Evolutionary conservation across 139 green algal species (phyloP), one percentile per base, ranked within the genome.

Genomic region (Auxenochlorella pyrenoidosa): DNA sequence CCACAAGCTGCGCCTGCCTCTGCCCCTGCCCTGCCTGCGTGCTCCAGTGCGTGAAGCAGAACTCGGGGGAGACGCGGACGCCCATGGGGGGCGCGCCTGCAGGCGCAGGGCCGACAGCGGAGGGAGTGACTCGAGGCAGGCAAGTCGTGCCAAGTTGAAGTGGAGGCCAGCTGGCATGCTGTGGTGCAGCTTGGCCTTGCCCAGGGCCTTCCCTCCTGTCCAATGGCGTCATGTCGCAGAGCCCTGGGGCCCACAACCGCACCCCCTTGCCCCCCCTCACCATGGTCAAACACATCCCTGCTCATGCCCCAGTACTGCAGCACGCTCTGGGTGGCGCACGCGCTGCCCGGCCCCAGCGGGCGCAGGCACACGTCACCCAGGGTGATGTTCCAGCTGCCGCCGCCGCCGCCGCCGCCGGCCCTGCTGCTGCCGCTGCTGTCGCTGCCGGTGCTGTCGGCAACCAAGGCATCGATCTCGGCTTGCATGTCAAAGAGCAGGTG

Each of bases 241-340:
- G 54, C 16, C 54, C 54, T 63, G 15, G 18, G 15, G 12, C 47
- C 47, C 47, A 18, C 54, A 22, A 63, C 2, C 54, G 15, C 54
- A 8, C 13, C 15, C 16, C 54, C 15, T 24, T 47, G 2, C 54
- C 30, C 13, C 24, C 24, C 34, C 75, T 41, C 66, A 88, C 88
- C 91, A 28, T 89, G 85, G 68, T 92, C 63, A 63, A 91, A 94
- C 2, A 91, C 68, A 6, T 87, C 36, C 21, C 85, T 21, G 86
- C 95, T 88, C 94, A 98, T 96, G 21, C 94, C 82, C 96, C 96
- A 99, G 89, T 97, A 98, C 94, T 99, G 95, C 91, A 97, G 90
- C 28, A 98, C 86, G 72, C 91, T 96, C 87, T 98, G 92, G 0
- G 91, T 96, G 41, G 94, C 96, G 87, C 96, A 99, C 0, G 84